These are phyloP conservation scores for Galerina marginata DNA, from an alignment of 768 basidiomycete species.

Conservation along the genomic window DNA sequence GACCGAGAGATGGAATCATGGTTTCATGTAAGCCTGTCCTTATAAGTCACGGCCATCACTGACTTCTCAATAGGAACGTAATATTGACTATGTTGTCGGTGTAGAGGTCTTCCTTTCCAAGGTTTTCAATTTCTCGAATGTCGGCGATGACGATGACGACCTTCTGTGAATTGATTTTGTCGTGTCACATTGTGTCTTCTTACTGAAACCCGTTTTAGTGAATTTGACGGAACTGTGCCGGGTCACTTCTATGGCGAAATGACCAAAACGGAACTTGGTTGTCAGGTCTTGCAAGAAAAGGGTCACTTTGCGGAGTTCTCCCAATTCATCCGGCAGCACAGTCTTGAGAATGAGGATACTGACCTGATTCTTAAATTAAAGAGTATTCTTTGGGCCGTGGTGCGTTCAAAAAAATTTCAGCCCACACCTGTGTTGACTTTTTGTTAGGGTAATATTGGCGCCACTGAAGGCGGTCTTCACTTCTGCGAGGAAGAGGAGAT, in stretches of 20 bases:
- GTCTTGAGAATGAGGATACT: constrained; percentile 80
- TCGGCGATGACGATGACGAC: constrained; percentile 73
- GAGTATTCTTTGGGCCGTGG: constrained; percentile 96
- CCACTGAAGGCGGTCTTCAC: constrained; percentile 87
- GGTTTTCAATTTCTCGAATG: constrained; percentile 62
- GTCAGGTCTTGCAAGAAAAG: constrained; percentile 87
- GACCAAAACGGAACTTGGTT: constrained; percentile 95
- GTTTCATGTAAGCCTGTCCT: constrained; percentile 74
- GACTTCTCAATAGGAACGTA: constrained; percentile 74
- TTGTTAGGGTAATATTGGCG: constrained; percentile 88
- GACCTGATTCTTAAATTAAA: constrained; percentile 90
- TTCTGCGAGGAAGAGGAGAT: constrained; percentile 97
- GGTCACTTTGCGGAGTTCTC: constrained; percentile 92
- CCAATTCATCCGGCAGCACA: constrained; percentile 87
- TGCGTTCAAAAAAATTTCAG: constrained; percentile 45
- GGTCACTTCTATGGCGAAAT: constrained; percentile 98
- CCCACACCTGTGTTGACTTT: not conserved
- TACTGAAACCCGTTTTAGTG: constrained; percentile 40
- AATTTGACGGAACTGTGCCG: constrained; percentile 87
- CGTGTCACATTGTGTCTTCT: not conserved
- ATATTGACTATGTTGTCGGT: constrained; percentile 90
- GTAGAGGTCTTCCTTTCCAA: constrained; percentile 91
- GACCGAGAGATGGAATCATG: constrained; percentile 95
- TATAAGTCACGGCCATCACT: not conserved
- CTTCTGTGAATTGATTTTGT: constrained; percentile 45